A percentile compares a stretch with the other conserved stretches of the same genome.
phyloP scores from a whole-genome alignment of 2,329 filamentous ascomycete species.

The Fusarium burgessii region DNA sequence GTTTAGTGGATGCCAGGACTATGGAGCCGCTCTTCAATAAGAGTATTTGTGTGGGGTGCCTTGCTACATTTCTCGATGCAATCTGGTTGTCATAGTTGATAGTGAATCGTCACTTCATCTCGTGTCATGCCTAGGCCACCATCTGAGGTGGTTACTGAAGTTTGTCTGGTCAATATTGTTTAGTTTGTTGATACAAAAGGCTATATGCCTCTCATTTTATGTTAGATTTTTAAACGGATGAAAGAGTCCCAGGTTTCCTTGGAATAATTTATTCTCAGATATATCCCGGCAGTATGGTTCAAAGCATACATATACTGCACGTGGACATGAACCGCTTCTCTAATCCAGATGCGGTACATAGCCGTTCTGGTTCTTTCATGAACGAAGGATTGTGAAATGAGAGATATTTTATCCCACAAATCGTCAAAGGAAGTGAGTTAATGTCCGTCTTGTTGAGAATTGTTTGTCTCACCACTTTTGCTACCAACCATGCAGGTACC shows the following conservation, averaged over 20 bases:
- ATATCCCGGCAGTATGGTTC: too few relatives aligned
- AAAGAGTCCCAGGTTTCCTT: neutral
- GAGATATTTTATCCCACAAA: neutral
- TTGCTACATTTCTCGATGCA: neutral
- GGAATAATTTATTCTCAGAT: too few relatives aligned
- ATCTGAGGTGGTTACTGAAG: accelerated
- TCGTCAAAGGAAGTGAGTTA: neutral
- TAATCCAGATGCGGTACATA: accelerated
- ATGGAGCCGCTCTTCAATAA: neutral
- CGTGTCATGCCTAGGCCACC: neutral
- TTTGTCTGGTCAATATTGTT: neutral
- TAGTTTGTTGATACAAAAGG: neutral
- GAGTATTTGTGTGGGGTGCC: neutral
- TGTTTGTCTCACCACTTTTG: neutral
- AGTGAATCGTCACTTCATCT: neutral
- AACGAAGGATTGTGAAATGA: neutral
- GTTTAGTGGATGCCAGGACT: constrained; percentile 21
- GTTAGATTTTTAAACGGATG: accelerated
- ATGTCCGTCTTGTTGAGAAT: neutral
- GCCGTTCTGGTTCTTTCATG: accelerated
- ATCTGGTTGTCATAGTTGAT: neutral
- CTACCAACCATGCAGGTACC: neutral
- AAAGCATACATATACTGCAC: neutral
- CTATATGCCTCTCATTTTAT: too few relatives aligned
- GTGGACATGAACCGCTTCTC: neutral